Evolutionary conservation across 352 stramenopile species (phyloP).

Genomic region (Phytophthora podocarpi): DNA sequence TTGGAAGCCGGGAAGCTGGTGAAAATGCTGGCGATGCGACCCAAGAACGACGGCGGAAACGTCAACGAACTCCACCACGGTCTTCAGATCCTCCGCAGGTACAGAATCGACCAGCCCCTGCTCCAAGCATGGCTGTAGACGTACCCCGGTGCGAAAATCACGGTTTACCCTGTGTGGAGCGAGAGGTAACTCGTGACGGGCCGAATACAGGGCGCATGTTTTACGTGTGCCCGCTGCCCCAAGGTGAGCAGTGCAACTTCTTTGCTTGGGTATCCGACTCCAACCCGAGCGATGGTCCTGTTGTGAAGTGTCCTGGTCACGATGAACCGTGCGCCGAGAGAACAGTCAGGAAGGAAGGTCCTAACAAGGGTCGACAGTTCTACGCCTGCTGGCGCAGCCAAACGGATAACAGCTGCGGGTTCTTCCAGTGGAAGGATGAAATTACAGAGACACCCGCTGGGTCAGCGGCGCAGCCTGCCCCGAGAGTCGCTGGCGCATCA

Average conservation of each 20-base stretch:
- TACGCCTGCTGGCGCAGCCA: constrained; percentile 59
- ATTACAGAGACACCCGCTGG: not conserved
- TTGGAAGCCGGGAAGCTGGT: constrained; percentile 17
- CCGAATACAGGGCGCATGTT: constrained; percentile 94
- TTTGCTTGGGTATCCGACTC: constrained; percentile 92
- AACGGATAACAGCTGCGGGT: constrained; percentile 69
- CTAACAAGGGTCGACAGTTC: constrained; percentile 73
- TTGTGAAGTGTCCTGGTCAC: constrained; percentile 58
- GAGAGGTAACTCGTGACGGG: constrained; percentile 60
- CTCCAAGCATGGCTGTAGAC: constrained; percentile 11
- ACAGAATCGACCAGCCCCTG: not conserved
- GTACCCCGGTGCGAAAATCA: constrained; percentile 58
- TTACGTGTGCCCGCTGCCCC: constrained; percentile 87
- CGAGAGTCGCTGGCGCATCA: constrained; percentile 3
- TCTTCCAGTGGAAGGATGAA: constrained; percentile 83
- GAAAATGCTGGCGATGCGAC: not conserved
- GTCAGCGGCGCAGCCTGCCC: not conserved
- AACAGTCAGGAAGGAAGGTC: constrained; percentile 65
- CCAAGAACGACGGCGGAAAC: constrained; percentile 13
- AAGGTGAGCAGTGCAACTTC: constrained; percentile 89
- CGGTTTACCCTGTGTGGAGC: constrained; percentile 52
- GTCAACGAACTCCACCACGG: constrained; percentile 12
- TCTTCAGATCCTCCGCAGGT: not conserved
- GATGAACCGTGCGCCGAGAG: constrained; percentile 68
- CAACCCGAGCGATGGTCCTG: constrained; percentile 4